Evolutionary conservation across 495 filamentous ascomycete species (phyloP).

Genomic region (Daldinia caldariorum): DNA sequence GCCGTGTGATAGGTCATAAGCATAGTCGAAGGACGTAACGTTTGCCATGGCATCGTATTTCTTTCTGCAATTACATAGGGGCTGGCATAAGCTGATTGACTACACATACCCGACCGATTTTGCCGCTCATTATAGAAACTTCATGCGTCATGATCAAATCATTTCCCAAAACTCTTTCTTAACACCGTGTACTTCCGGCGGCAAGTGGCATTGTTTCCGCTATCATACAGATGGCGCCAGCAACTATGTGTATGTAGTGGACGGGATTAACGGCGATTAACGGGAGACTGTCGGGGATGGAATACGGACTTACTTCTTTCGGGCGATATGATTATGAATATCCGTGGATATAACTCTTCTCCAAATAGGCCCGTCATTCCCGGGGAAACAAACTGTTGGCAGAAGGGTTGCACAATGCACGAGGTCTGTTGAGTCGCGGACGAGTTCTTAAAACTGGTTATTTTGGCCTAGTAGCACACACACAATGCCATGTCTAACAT

Average conservation of each 20-base stretch:
- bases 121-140: neutral
- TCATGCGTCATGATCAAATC: neutral
- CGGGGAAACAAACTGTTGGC: neutral
- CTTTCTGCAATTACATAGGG: neutral
- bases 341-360: neutral
- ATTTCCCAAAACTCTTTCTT: neutral
- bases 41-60: neutral
- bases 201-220: neutral
- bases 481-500: neutral
- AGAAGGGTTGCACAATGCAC: neutral
- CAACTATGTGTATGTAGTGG: neutral
- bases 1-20: neutral
- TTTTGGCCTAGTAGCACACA: neutral
- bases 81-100: neutral
- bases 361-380: neutral
- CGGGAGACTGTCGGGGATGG: neutral
- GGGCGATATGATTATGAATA: neutral
- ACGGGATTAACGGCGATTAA: constrained; percentile 31
- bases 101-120: neutral
- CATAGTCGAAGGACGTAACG: neutral
- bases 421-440: neutral
- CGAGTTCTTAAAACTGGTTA: neutral
- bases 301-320: constrained; percentile 28
- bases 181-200: neutral
- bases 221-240: neutral